phyloP scores from a whole-genome alignment of 371 early-diverging fungal genomes.

The Mucor piriformis region DNA sequence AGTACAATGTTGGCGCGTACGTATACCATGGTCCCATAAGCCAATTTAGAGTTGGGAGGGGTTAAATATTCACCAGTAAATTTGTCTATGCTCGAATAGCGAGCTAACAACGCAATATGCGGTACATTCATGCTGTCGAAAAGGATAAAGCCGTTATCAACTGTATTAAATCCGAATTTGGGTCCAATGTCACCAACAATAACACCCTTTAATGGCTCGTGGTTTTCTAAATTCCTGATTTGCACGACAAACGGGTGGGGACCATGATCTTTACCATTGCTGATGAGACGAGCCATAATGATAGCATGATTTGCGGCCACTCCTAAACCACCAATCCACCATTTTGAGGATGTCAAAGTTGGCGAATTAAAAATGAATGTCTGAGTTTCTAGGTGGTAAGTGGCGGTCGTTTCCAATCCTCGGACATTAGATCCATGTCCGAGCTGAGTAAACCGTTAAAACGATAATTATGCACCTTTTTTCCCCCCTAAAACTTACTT shows the following conservation, averaged over 20 bases:
- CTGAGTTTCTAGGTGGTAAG: constrained; percentile 69
- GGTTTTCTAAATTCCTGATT: constrained; percentile 67
- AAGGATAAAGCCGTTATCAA: constrained; percentile 87
- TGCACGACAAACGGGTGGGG: constrained; percentile 80
- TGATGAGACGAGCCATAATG: constrained; percentile 78
- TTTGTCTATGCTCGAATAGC: constrained; percentile 67
- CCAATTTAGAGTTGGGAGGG: constrained; percentile 77
- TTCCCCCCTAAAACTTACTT: constrained; percentile 24
- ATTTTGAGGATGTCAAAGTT: constrained; percentile 73
- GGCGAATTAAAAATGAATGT: constrained; percentile 82
- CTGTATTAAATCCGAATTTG: constrained; percentile 78
- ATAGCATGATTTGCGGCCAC: constrained; percentile 80
- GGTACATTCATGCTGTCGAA: constrained; percentile 76
- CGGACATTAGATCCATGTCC: constrained; percentile 82
- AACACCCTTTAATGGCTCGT: constrained; percentile 68
- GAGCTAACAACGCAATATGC: constrained; percentile 72
- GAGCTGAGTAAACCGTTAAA: constrained; percentile 34
- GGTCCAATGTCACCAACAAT: constrained; percentile 83
- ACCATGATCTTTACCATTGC: constrained; percentile 71
- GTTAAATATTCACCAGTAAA: constrained; percentile 71
- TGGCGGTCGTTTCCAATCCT: constrained; percentile 87
- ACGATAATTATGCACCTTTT: not conserved
- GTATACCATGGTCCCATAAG: constrained; percentile 83
- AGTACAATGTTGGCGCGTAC: constrained; percentile 69
- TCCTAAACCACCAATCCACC: constrained; percentile 93